These are phyloP conservation scores for Bolboschoenoplectus hybrid DNA, from an alignment of 202 grass and related monocot genomes.

Conservation along the genomic window DNA sequence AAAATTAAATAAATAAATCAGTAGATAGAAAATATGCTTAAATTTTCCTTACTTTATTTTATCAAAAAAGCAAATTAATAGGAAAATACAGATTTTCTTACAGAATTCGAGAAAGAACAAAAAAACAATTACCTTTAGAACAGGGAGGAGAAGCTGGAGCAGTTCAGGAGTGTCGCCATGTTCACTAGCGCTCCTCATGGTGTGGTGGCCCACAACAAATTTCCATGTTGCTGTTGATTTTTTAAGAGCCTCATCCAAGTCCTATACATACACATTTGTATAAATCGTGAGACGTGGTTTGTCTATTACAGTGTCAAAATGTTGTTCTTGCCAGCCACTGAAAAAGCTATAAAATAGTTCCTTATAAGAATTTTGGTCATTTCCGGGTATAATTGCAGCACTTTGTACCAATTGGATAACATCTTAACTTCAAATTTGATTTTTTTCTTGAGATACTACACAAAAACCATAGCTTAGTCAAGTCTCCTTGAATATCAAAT, in stretches of 20 bases:
- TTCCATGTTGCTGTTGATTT: conserved; percentile 83
- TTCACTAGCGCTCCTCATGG: conserved; percentile 88
- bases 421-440: neutral
- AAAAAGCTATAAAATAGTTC: neutral
- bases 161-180: conserved; percentile 90
- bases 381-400: neutral
- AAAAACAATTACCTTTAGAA: conserved; percentile 62
- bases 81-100: too few relatives aligned
- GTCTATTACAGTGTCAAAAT: neutral
- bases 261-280: conserved; percentile 41
- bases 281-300: neutral
- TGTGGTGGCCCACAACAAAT: conserved; percentile 92
- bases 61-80: too few relatives aligned
- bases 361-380: neutral
- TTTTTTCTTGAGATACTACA: neutral
- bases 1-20: too few relatives aligned
- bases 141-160: conserved; percentile 66
- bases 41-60: too few relatives aligned
- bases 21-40: too few relatives aligned
- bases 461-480: neutral
- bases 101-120: neutral
- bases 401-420: neutral
- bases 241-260: conserved; percentile 72
- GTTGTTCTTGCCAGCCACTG: too few relatives aligned
- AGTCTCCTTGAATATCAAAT: neutral